These are phyloP conservation scores for Paramecium biaurelia DNA, from an alignment of 73 alveolate genomes.

Conservation along the genomic window DNA sequence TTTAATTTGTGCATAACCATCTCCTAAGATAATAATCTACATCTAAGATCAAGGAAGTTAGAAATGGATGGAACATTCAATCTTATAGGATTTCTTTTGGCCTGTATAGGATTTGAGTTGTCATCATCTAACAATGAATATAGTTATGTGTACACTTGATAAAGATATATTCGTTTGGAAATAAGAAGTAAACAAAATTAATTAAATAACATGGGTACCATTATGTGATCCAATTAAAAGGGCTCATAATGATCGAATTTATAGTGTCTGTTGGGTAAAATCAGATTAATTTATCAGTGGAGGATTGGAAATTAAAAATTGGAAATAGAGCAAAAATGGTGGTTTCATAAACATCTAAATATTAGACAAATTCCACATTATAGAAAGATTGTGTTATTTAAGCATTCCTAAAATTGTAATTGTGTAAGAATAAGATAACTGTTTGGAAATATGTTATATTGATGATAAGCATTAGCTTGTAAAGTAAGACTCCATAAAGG, in stretches of 20 bases:
- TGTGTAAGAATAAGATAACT: background rate
- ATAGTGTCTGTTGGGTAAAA: background rate
- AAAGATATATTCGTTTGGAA: background rate
- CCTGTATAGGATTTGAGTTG: background rate
- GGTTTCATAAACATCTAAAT: background rate
- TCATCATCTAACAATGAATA: background rate
- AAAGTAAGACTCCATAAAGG: background rate
- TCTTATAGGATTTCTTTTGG: background rate
- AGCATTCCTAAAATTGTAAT: background rate
- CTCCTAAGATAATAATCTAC: background rate
- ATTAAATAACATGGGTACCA: background rate
- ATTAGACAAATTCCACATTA: background rate
- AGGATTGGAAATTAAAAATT: background rate
- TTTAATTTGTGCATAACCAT: background rate
- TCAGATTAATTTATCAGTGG: background rate
- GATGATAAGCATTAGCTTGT: background rate
- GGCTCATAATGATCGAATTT: background rate
- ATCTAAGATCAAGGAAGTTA: background rate
- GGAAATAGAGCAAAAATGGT: background rate
- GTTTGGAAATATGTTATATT: background rate
- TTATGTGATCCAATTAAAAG: background rate
- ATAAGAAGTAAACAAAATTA: background rate
- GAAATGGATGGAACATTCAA: background rate
- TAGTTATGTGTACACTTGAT: background rate
- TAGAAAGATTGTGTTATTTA: background rate